Base-by-base conservation (phyloP, 1,284 basidiomycete genomes). In the Apiotrichum veenhuisii region DNA sequence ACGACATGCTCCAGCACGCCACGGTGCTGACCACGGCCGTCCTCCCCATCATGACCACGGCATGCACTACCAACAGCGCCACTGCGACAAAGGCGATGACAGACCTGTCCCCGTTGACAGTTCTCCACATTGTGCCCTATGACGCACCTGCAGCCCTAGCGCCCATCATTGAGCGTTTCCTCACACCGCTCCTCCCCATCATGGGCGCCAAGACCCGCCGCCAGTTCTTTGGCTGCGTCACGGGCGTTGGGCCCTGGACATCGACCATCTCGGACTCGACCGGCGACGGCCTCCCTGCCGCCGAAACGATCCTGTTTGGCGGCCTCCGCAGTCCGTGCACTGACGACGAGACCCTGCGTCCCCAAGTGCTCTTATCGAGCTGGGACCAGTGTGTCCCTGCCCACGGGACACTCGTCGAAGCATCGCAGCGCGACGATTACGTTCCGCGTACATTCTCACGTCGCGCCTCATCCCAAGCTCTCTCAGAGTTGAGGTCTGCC, bases 1-100 rank as follows among this genome's bases (percentile, higher is more conserved):
- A 67, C 48, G 64, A 68, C 9, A 69, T 74, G 66, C 62, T 74
- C 18, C 71, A 74, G 47, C 62, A 65, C 56, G 59, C 69, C 2
- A 63, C 70, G 1, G 62, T 71, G 0, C 40, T 69, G 3, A 72
- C 72, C n/a, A 68, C 72, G 2, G 68, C 63, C 1, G 61, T 70
- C 5, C 46, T 70, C 36, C 69, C 71, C 5, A 54, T 57, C 22
- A 57, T 70, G 12, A 58, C 63, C 11, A 55, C 50, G 14, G 58
- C 55, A 0, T 40, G 55, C 40, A 47, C 61, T 2, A 20, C 38
- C 37, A 62, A 57, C 25, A 40, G 55, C 22, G 34, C 52, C 2
- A 22, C 40, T 2, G 55, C 44, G 5, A 14, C 46, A 3, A 36
- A 41, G 22, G 18, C 34, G 1, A 17, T 41, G 15, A 22, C 27